phyloP scores from a whole-genome alignment of 805 yeast genomes.

The Metschnikowia drakensbergensis region DNA sequence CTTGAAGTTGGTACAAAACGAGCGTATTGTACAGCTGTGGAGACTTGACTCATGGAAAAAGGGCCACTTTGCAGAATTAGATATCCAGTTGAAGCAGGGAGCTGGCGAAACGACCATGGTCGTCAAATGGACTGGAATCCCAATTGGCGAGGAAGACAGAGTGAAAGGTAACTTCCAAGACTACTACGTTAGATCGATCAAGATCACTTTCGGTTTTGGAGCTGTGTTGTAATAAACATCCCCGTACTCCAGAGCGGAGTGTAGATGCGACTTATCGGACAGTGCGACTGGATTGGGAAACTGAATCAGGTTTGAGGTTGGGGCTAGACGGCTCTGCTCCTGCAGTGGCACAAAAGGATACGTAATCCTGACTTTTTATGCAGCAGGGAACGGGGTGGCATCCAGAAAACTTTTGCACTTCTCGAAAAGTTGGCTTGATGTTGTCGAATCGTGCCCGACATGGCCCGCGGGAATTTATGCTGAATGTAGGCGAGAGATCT shows the following conservation, averaged over 20 bases:
- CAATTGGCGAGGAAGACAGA: conserved; percentile 90
- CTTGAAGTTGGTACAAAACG: conserved; percentile 52
- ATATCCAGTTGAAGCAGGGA: conserved; percentile 68
- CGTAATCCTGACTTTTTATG: no score
- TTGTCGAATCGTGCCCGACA: background rate
- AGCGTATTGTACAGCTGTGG: conserved; percentile 74
- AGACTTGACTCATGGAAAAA: conserved; percentile 82
- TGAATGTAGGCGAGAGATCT: background rate
- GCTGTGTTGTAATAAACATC: conserved; percentile 58
- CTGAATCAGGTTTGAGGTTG: background rate
- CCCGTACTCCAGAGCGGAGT: background rate
- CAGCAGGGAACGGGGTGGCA: no score
- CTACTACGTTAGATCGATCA: conserved; percentile 84
- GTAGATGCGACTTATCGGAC: background rate
- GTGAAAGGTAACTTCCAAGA: conserved; percentile 83
- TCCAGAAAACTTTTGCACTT: no score
- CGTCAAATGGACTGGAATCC: conserved; percentile 82
- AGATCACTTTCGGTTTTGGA: conserved; percentile 91
- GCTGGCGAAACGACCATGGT: conserved; percentile 79
- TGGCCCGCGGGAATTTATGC: conserved; percentile 3
- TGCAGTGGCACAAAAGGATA: no score
- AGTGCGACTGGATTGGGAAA: background rate
- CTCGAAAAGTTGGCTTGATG: background rate
- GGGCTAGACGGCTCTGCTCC: no score
- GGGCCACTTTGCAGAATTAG: conserved; percentile 74